Evolutionary conservation across 2,329 filamentous ascomycete genomes (phyloP), one percentile per base, ranked within the genome.

Genomic region (Orbilia oligospora): DNA sequence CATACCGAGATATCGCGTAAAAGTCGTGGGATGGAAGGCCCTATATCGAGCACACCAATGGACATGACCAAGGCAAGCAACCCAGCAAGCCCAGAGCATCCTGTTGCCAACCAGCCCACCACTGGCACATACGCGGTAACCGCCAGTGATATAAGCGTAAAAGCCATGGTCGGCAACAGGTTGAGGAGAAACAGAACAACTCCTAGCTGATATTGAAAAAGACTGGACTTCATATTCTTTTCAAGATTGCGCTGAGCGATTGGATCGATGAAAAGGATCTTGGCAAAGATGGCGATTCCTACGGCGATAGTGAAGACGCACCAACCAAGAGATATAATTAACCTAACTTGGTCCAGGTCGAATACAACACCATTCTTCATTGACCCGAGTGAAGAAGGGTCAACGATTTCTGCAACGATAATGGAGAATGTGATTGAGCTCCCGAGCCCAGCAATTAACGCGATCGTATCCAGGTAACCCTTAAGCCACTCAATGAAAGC

Each of bases 381-480:
- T 10, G 49, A 24, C 18, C 44, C 27, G n/a, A 78, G 75, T 3
- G 51, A 24, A 20, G 51, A 64, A 8, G 75, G 75, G 36, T 78
- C 75, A 6, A 69, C 75, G 36, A 78, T 72, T 63, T 78, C 61
- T 9, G 61, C 61, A 14, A 78, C 75, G 27, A 78, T 78, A 48
- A 78, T 71, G 30, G 75, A 78, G 20, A 78, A 78, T 14, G 75
- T 78, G 55, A 78, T 78, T 12, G 75, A 78, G 38, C 61, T 68
- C 5, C 75, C 75, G 8, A 78, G 63, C 14, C 75, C 75, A 14
- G 63, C 68, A 20, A 78, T 64, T 20, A 78, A 33, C n/a, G 75
- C 68, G 20, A 78, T 78, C 18, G 75, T 78, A 58, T 78, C 75
- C 6, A 78, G 55, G 68, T 78, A 78, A 24, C 75, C 68, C 22